Evolutionary conservation across 768 basidiomycete genomes (phyloP), one percentile per base, ranked within the genome.

Genomic region (Hygrophoropsis aurantiaca): DNA sequence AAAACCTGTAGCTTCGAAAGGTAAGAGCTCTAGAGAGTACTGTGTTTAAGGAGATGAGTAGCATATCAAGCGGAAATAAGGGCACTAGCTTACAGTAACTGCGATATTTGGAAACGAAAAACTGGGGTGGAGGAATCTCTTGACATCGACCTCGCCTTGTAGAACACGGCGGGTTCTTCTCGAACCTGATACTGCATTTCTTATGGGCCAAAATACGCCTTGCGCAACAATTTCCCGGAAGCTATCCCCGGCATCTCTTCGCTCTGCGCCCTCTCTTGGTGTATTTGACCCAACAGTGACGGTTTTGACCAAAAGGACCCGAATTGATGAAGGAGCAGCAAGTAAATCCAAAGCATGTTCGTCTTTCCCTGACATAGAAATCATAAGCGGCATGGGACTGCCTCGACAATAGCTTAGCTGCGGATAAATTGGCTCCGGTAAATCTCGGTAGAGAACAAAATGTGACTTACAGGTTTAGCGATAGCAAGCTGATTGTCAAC

Each of bases 131-230:
- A 73, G 44, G 7, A 51, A 56, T 48, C 62, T 72, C 44, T 65
- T 63, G 13, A 80, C 60, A 21, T 74, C 70, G 15, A 81, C 42
- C 57, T 80, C 79, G 7, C 80, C 78, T 44, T 71, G 64, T 15
- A 80, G 56, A 34, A 58, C 57, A 19, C 73, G 65, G 27, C 55
- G 62, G n/a, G 62, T 62, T 9, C 49, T 44, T 49, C 57, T 64
- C 27, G 55, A 50, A n/a, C 55, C 57, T 30, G 27, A 30, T 30
- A 13, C 27, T 19, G 64, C 62, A 32, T 70, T 70, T 8, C 57
- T 56, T 5, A 67, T 62, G 2, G 67, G 65, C 79, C 78, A 81
- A 58, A 78, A 79, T 36, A 66, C 70, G 1, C 71, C 79, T 42
- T 62, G 61, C n/a, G 71, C 73, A 10, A 65, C 64, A 19, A 50